phyloP scores from a whole-genome alignment of 176 grass and related monocot species.

The Eleusine coracana region DNA sequence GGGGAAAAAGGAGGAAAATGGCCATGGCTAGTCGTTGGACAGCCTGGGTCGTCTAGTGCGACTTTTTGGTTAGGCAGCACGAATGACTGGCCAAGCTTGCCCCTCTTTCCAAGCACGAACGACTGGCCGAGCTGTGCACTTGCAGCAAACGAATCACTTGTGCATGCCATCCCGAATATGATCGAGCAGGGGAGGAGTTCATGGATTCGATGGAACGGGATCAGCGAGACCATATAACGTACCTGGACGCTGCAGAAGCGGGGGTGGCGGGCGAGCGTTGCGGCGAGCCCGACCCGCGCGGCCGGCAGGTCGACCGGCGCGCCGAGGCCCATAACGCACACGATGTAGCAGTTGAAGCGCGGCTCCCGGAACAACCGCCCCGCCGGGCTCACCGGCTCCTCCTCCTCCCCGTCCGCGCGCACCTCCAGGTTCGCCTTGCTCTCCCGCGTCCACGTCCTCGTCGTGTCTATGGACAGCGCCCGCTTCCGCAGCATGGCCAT shows the following conservation, averaged over 20 bases:
- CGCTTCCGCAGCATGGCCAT: slow-evolving; percentile 37
- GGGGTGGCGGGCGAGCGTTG: slow-evolving; percentile 67
- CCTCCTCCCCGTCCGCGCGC: neutral
- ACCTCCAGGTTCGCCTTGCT: neutral
- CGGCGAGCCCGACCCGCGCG: slow-evolving; percentile 48
- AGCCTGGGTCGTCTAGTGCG: too few species aligned
- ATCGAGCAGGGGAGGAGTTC: neutral
- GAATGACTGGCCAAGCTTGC: too few species aligned
- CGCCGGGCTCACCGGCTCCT: neutral
- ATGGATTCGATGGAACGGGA: neutral
- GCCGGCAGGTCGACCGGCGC: slow-evolving; percentile 43
- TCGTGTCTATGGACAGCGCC: slow-evolving; percentile 15
- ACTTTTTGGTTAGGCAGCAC: too few species aligned
- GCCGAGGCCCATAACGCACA: slow-evolving; percentile 46
- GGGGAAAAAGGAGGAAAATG: too few species aligned
- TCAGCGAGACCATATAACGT: too few species aligned
- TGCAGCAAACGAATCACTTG: too few species aligned
- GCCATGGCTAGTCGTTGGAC: too few species aligned
- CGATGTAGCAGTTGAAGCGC: too few species aligned
- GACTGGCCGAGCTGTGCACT: too few species aligned
- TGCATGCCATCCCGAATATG: neutral
- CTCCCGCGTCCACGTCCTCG: neutral
- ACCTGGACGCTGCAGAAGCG: slow-evolving; percentile 90
- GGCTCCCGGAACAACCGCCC: too few species aligned
- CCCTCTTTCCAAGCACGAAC: too few species aligned